Percentiles rank a stretch among this genome's conserved stretches.
Evolutionary conservation across 2,329 filamentous ascomycete species (phyloP).

Genomic region (Botrytis porri): DNA sequence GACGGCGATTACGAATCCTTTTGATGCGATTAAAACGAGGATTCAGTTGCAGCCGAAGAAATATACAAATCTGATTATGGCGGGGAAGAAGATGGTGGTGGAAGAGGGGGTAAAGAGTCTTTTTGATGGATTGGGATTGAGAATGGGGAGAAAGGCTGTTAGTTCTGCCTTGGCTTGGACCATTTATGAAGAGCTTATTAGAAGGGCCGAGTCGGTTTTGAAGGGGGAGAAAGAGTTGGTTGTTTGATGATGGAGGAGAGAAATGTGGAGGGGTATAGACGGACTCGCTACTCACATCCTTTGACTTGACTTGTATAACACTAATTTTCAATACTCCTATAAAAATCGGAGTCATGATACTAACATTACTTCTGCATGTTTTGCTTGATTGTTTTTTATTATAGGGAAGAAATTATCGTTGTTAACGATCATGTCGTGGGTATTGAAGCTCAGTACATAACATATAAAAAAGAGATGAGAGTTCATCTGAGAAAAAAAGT

Average conservation of each 20-base stretch:
- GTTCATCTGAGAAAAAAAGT: not conserved
- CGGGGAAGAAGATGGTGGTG: slow-evolving; percentile 70
- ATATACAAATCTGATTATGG: slow-evolving; percentile 80
- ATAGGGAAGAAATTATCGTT: not conserved
- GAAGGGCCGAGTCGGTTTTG: slow-evolving; percentile 54
- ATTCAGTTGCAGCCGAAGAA: slow-evolving; percentile 82
- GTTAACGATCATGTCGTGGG: not conserved
- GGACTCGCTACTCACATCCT: not conserved
- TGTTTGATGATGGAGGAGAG: not conserved
- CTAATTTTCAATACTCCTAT: not conserved
- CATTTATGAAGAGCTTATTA: slow-evolving; percentile 88
- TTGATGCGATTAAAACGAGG: slow-evolving; percentile 93
- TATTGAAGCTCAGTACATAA: slow-evolving; percentile 8
- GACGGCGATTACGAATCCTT: slow-evolving; percentile 89
- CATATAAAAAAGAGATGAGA: slow-evolving; percentile 3
- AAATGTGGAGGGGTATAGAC: not conserved
- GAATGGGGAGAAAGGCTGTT: slow-evolving; percentile 87
- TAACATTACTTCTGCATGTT: not conserved
- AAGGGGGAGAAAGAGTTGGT: not conserved
- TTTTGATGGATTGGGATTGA: slow-evolving; percentile 79
- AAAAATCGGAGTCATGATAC: not conserved
- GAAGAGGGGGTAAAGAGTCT: slow-evolving; percentile 79
- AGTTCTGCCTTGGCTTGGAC: slow-evolving; percentile 98
- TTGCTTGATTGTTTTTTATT: not conserved
- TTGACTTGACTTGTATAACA: not conserved